Percentiles rank a stretch among this genome's conserved stretches.
These are phyloP conservation scores for Daedalea quercina DNA, from an alignment of 768 basidiomycete genomes.

Conservation along the genomic window DNA sequence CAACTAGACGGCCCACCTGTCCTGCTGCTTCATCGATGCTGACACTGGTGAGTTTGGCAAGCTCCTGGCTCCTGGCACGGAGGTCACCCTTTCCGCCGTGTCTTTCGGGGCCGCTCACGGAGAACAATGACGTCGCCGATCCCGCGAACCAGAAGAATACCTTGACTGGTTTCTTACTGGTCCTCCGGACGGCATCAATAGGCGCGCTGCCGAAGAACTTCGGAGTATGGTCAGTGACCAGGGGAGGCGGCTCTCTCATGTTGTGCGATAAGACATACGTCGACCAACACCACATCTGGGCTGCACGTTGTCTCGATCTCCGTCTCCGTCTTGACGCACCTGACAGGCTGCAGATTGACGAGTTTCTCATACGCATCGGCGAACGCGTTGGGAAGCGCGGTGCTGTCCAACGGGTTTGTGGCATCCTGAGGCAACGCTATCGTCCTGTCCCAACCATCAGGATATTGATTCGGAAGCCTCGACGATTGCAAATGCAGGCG, in stretches of 20 bases:
- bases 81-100: constrained; percentile 7
- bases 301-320: not conserved
- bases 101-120: constrained; percentile 8
- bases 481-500: not conserved
- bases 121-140: not conserved
- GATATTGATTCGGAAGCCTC: not conserved
- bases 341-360: constrained; percentile 1
- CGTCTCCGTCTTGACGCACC: constrained; percentile 4
- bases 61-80: constrained; percentile 5
- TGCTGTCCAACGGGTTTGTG: not conserved
- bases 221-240: too few relatives aligned
- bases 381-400: constrained; percentile 4
- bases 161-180: constrained; percentile 8
- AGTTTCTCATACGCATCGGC: constrained; percentile 7
- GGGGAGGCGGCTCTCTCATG: not conserved
- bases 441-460: constrained; percentile 1
- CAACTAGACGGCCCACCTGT: constrained; percentile 1
- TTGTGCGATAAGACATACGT: constrained; percentile 9
- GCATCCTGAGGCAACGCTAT: constrained; percentile 1
- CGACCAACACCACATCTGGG: constrained; percentile 11
- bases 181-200: not conserved
- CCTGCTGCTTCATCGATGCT: not conserved
- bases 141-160: constrained; percentile 8
- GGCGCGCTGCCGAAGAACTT: constrained; percentile 7
- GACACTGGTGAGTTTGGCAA: not conserved